Evolutionary conservation across 2,329 filamentous ascomycete genomes (phyloP).

Genomic region (Aspergillus sp.): DNA sequence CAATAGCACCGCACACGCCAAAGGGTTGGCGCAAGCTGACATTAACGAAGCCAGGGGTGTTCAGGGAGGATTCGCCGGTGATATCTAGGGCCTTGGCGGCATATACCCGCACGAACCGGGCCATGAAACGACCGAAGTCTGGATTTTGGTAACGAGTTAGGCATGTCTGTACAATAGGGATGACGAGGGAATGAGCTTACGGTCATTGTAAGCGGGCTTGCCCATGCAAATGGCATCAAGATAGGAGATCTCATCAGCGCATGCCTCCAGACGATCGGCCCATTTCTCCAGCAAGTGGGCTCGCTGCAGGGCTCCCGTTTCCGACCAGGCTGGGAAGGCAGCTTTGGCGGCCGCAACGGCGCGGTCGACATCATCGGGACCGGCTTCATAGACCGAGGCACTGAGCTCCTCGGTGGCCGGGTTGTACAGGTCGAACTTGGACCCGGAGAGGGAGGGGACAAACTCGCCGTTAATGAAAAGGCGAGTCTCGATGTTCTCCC

Average conservation of each 20-base stretch:
- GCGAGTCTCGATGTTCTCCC: not conserved
- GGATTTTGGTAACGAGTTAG: conserved; percentile 52
- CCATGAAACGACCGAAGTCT: conserved; percentile 41
- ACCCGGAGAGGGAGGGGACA: conserved; percentile 28
- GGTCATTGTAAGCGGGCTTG: not conserved
- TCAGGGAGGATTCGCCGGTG: not conserved
- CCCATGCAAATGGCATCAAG: not conserved
- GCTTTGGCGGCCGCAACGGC: conserved; percentile 33
- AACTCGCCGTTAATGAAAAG: conserved; percentile 39
- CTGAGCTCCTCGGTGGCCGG: conserved; percentile 34
- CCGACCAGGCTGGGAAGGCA: conserved; percentile 26
- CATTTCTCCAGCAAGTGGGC: conserved; percentile 16
- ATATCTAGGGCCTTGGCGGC: not conserved
- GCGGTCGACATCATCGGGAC: conserved; percentile 34
- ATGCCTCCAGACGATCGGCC: conserved; percentile 47
- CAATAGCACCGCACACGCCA: conserved; percentile 50
- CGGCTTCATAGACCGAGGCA: conserved; percentile 32
- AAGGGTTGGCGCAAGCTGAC: conserved; percentile 34
- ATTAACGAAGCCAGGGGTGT: conserved; percentile 21
- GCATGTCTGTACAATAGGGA: not conserved
- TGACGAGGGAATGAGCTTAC: not conserved
- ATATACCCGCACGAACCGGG: not conserved
- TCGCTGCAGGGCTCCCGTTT: conserved; percentile 25
- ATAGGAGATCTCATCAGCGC: conserved; percentile 47
- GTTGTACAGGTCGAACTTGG: conserved; percentile 37